Evolutionary conservation across 2,329 filamentous ascomycete species (phyloP).

Genomic region (Diaporthe longicolla): DNA sequence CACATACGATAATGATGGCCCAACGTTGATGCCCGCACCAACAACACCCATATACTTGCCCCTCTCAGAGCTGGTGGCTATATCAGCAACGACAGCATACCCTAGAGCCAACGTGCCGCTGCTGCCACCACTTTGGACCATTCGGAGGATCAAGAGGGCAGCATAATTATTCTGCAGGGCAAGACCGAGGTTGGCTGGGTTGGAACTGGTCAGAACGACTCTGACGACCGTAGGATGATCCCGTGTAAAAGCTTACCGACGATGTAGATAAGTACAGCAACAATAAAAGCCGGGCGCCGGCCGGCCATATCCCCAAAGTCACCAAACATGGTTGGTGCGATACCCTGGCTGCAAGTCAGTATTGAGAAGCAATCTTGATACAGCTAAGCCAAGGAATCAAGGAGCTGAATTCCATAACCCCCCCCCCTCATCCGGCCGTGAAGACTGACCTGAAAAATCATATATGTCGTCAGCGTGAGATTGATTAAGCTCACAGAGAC

Average conservation of each 20-base stretch:
- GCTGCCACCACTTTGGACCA: conserved; percentile 74
- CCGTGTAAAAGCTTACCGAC: conserved; percentile 44
- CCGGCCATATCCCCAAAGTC: conserved; percentile 74
- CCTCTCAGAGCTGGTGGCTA: conserved; percentile 77
- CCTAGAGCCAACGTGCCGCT: conserved; percentile 80
- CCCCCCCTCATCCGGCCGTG: neutral
- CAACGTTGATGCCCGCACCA: conserved; percentile 70
- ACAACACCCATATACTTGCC: conserved; percentile 81
- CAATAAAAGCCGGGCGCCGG: conserved; percentile 72
- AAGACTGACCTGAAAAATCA: conserved; percentile 67
- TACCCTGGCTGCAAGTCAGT: conserved; percentile 51
- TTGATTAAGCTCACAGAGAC: conserved; percentile 60
- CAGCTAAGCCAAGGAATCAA: neutral
- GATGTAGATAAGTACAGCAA: conserved; percentile 70
- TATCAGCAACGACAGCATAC: conserved; percentile 80
- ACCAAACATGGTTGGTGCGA: conserved; percentile 73
- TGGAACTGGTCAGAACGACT: neutral
- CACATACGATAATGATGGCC: conserved; percentile 61
- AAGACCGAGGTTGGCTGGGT: conserved; percentile 69
- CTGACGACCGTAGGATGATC: too few relatives aligned
- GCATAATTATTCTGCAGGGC: conserved; percentile 70
- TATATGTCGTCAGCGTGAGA: conserved; percentile 70
- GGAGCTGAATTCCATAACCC: neutral
- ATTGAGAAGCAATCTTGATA: neutral
- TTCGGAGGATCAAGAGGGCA: conserved; percentile 72